Evolutionary conservation across 768 basidiomycete genomes (phyloP).

Genomic region (Lactarius indigo): DNA sequence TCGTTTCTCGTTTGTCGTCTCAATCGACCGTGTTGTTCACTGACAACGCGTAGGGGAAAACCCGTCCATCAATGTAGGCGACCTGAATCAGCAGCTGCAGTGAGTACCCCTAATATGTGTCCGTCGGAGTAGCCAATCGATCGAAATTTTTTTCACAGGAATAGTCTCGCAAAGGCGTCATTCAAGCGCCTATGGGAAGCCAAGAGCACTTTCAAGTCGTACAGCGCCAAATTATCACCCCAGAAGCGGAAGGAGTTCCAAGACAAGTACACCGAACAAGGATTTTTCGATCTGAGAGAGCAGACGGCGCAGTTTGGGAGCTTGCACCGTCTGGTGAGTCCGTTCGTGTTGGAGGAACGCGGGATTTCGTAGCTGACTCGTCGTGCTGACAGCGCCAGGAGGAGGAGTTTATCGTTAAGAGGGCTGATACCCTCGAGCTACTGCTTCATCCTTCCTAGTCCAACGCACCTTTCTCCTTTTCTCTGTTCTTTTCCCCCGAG

Average conservation of each 20-base stretch:
- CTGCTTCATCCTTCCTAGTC: not conserved
- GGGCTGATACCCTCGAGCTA: not conserved
- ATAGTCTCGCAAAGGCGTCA: not conserved
- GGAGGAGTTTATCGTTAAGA: not conserved
- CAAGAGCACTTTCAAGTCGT: not conserved
- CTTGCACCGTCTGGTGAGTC: constrained; percentile 7
- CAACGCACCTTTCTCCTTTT: not conserved
- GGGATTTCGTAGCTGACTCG: not conserved
- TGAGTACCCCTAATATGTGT: not conserved
- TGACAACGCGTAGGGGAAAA: not conserved
- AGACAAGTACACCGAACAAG: not conserved
- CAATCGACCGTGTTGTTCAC: not conserved
- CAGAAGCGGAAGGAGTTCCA: not conserved
- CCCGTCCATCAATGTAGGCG: constrained; percentile 9
- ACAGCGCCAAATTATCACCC: not conserved
- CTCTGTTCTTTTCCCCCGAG: not conserved
- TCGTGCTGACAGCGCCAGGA: not conserved
- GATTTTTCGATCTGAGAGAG: not conserved
- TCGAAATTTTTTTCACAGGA: not conserved
- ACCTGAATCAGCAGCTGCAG: constrained; percentile 5
- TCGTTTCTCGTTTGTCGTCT: not conserved
- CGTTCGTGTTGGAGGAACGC: not conserved
- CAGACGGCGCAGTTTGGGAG: constrained; percentile 10
- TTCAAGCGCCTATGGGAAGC: constrained; percentile 5
- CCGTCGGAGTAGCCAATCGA: not conserved